These are phyloP conservation scores for Colletotrichum scovillei DNA, from an alignment of 2,329 filamentous ascomycete genomes.

Conservation along the genomic window DNA sequence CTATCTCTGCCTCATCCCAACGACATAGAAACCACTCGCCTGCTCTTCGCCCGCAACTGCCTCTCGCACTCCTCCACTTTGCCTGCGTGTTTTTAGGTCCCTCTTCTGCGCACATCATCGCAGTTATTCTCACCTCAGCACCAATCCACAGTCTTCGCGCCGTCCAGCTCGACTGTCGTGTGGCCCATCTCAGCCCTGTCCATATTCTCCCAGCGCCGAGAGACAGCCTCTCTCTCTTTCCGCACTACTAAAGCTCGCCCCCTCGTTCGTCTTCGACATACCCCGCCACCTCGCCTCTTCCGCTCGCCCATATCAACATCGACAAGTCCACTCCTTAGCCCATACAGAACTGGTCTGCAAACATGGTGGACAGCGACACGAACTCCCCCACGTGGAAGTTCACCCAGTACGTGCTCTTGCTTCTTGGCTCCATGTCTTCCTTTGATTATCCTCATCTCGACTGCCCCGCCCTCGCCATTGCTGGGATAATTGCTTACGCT, in stretches of 20 bases:
- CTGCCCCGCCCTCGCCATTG: background rate
- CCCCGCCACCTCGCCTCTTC: constrained; percentile 24
- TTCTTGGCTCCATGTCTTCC: constrained; percentile 13
- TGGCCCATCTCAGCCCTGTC: constrained; percentile 18
- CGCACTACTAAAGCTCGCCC: constrained; percentile 12
- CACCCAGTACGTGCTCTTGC: constrained; percentile 81
- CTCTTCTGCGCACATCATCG: constrained; percentile 1
- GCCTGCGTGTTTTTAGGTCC: constrained; percentile 23
- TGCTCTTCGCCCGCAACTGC: constrained; percentile 3
- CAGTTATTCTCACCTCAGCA: background rate
- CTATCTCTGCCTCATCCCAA: constrained; percentile 8
- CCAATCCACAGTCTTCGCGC: background rate
- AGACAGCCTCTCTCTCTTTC: constrained; percentile 3
- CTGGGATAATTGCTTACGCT: constrained; percentile 42
- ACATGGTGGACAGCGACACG: constrained; percentile 97
- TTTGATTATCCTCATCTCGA: background rate
- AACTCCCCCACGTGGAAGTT: constrained; percentile 99
- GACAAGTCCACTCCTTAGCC: background rate
- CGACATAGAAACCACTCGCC: background rate
- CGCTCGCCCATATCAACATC: constrained; percentile 4
- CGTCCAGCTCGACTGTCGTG: constrained; percentile 7
- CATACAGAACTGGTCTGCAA: constrained; percentile 50
- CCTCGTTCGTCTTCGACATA: constrained; percentile 10
- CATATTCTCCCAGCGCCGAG: constrained; percentile 12
- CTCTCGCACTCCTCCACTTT: constrained; percentile 10